These are phyloP conservation scores for Gymnopus androsaceus DNA, from an alignment of 1,284 basidiomycete genomes.

Conservation along the genomic window DNA sequence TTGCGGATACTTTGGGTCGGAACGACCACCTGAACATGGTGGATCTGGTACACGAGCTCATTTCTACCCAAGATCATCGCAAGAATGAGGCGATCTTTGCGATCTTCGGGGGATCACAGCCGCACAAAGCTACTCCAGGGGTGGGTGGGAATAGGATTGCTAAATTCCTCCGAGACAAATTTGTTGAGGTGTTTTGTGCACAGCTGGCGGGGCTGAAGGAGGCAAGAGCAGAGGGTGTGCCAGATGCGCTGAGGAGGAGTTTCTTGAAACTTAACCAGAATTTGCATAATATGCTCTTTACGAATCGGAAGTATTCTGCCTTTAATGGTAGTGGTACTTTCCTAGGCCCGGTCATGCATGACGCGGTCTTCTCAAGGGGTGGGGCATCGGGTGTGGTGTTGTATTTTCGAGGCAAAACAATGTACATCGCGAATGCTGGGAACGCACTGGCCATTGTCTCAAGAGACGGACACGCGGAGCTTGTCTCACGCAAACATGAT, in stretches of 20 bases:
- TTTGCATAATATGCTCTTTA: slow-evolving; percentile 64
- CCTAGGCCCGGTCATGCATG: slow-evolving; percentile 38
- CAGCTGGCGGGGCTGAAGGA: slow-evolving; percentile 58
- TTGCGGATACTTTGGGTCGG: slow-evolving; percentile 90
- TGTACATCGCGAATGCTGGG: slow-evolving; percentile 92
- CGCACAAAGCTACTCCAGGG: slow-evolving; percentile 44
- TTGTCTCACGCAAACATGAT: slow-evolving; percentile 85
- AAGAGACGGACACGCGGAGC: slow-evolving; percentile 74
- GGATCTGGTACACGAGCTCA: slow-evolving; percentile 90
- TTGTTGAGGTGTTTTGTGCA: slow-evolving; percentile 60
- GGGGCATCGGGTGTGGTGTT: slow-evolving; percentile 88
- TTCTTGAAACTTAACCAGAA: slow-evolving; percentile 86
- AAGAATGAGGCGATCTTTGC: slow-evolving; percentile 92
- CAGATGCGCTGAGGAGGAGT: slow-evolving; percentile 81
- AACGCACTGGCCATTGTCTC: slow-evolving; percentile 90
- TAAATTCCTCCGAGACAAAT: slow-evolving; percentile 83
- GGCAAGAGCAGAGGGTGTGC: slow-evolving; percentile 56
- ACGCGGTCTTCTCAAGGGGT: slow-evolving; percentile 49
- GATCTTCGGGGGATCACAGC: slow-evolving; percentile 85
- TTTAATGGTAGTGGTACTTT: slow-evolving; percentile 51
- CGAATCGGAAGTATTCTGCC: slow-evolving; percentile 56
- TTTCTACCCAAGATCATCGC: slow-evolving; percentile 26
- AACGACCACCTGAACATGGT: slow-evolving; percentile 85
- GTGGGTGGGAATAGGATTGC: slow-evolving; percentile 64
- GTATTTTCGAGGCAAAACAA: slow-evolving; percentile 80